These are phyloP conservation scores for Ustilaginoidea virens DNA, from an alignment of 2,329 filamentous ascomycete species.

Conservation along the genomic window DNA sequence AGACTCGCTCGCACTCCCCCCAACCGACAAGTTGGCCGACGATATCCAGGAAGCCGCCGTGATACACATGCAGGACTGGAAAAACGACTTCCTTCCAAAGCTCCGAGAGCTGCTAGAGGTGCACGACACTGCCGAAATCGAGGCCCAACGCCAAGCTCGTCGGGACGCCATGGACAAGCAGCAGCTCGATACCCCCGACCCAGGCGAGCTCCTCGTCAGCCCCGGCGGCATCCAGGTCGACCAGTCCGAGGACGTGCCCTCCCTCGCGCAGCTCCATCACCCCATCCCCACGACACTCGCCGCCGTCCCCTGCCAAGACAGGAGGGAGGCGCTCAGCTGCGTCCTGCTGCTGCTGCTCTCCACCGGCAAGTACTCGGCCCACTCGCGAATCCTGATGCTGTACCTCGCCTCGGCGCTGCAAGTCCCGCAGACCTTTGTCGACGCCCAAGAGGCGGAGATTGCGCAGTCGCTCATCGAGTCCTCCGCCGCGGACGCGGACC, in stretches of 20 bases:
- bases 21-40: constrained; percentile 13
- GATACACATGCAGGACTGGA: constrained; percentile 64
- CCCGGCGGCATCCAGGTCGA: constrained; percentile 20
- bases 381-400: constrained; percentile 54
- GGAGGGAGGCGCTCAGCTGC: constrained; percentile 51
- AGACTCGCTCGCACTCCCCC: too few species aligned
- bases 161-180: constrained; percentile 25
- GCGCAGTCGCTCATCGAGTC: constrained; percentile 60
- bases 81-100: constrained; percentile 50
- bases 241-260: constrained; percentile 23
- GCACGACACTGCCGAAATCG: constrained; percentile 30
- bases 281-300: constrained; percentile 38
- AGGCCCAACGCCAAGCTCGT: constrained; percentile 29
- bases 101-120: constrained; percentile 51
- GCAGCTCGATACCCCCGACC: constrained; percentile 17
- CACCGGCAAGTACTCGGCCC: constrained; percentile 57
- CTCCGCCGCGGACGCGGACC: constrained; percentile 28
- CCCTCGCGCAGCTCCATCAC: constrained; percentile 35
- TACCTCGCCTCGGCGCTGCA: constrained; percentile 52
- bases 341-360: constrained; percentile 56
- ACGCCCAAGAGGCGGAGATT: constrained; percentile 58
- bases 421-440: constrained; percentile 45
- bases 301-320: constrained; percentile 40
- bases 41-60: constrained; percentile 38
- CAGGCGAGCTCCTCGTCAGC: constrained; percentile 24